Conservation (phyloP, 345 rosid species). For the Eucalyptus victrix region DNA sequence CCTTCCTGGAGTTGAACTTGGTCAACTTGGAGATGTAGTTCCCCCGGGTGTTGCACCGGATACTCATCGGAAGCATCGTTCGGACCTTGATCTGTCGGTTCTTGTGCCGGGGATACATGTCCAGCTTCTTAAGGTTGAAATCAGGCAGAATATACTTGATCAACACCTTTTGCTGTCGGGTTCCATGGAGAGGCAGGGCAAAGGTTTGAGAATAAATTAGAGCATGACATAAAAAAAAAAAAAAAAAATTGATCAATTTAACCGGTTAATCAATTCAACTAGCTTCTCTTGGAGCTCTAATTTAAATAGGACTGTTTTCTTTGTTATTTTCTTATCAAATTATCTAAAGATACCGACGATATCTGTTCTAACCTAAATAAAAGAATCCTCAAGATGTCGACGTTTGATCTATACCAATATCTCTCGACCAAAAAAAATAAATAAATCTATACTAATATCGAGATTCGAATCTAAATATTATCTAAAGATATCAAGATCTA, state of each 20-base stretch:
- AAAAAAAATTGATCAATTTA: too few relatives aligned
- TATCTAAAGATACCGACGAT: too few relatives aligned
- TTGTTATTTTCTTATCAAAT: neutral
- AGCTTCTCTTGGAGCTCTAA: neutral
- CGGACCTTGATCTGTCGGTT: conserved; percentile 83
- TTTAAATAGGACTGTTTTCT: neutral
- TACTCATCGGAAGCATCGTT: conserved; percentile 97
- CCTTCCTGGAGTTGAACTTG: conserved; percentile 85
- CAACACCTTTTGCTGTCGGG: conserved; percentile 39
- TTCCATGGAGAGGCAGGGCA: too few relatives aligned
- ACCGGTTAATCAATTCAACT: too few relatives aligned
- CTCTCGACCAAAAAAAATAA: too few relatives aligned
- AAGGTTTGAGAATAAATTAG: too few relatives aligned
- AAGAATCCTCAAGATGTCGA: too few relatives aligned
- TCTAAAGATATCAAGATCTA: too few relatives aligned
- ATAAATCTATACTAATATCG: too few relatives aligned
- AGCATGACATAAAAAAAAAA: fast-evolving
- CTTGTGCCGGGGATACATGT: conserved; percentile 53
- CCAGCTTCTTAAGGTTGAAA: conserved; percentile 76
- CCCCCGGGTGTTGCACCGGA: conserved; percentile 76
- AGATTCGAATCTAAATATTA: too few relatives aligned
- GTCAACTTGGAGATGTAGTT: conserved; percentile 81
- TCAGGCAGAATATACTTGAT: conserved; percentile 89
- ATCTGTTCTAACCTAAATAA: too few relatives aligned
- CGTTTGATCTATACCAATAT: neutral